These are phyloP conservation scores for Brasenia schreberi DNA, from an alignment of 164 flowering plant genomes.

Conservation along the genomic window DNA sequence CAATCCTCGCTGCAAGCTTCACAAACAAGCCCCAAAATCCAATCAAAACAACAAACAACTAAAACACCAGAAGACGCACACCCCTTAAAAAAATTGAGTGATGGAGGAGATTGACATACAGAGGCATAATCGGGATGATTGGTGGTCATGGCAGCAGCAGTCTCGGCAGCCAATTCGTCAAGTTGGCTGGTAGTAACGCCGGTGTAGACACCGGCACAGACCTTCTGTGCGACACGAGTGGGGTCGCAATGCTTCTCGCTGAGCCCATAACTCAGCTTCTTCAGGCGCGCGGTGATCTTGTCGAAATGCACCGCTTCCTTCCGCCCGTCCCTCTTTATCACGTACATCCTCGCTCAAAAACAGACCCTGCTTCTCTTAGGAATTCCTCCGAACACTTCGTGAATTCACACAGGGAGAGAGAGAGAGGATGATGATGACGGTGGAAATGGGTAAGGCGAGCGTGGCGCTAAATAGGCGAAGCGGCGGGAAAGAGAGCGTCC, in stretches of 20 bases:
- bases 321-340: slow-evolving; percentile 90
- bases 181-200: slow-evolving; percentile 97
- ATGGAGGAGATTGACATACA: slow-evolving; percentile 23
- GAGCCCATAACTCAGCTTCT: slow-evolving; percentile 94
- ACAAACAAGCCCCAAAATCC: not conserved
- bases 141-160: slow-evolving; percentile 95
- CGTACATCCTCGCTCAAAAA: slow-evolving; percentile 46
- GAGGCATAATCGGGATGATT: slow-evolving; percentile 97
- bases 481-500: not conserved
- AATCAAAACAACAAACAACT: not conserved
- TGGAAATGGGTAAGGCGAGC: not conserved
- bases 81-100: not conserved
- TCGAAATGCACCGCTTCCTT: slow-evolving; percentile 96
- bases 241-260: slow-evolving; percentile 94
- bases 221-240: slow-evolving; percentile 89
- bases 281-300: slow-evolving; percentile 93
- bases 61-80: not conserved
- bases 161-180: slow-evolving; percentile 94
- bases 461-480: not conserved
- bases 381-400: not conserved
- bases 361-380: not conserved
- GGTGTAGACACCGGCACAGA: slow-evolving; percentile 94
- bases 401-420: not conserved
- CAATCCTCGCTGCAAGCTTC: slow-evolving; percentile 96
- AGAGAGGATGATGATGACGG: not conserved